phyloP scores from a whole-genome alignment of 306 rosid genomes.

The Vachellia collinsii region DNA sequence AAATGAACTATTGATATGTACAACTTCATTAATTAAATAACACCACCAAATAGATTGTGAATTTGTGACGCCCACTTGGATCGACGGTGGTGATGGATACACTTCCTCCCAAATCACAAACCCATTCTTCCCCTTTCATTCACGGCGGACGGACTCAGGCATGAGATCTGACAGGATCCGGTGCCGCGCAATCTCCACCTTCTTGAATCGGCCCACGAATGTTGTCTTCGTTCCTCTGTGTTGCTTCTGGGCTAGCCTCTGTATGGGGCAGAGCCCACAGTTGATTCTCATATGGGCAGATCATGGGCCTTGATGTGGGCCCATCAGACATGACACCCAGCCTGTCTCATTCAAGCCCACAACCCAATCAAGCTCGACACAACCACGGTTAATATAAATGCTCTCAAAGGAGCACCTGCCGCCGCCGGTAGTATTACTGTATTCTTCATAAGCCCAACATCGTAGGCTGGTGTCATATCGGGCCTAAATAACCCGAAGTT shows the following conservation, averaged over 20 bases:
- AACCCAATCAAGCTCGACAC: slow-evolving; percentile 48
- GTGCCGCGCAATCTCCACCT: slow-evolving; percentile 44
- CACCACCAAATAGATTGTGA: background rate
- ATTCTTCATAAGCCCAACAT: slow-evolving; percentile 54
- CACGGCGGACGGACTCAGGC: slow-evolving; percentile 43
- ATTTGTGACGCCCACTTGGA: slow-evolving; percentile 44
- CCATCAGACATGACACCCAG: slow-evolving; percentile 30
- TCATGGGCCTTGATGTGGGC: background rate
- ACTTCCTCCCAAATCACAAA: slow-evolving; percentile 48
- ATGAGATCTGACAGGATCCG: slow-evolving; percentile 48
- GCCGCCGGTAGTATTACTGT: slow-evolving; percentile 40
- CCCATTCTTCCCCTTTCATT: slow-evolving; percentile 33
- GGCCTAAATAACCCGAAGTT: slow-evolving; percentile 72
- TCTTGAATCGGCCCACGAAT: slow-evolving; percentile 53
- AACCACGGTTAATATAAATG: slow-evolving; percentile 33
- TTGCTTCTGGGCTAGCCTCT: background rate
- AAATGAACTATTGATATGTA: background rate
- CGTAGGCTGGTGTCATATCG: slow-evolving; percentile 59
- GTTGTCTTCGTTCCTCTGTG: slow-evolving; percentile 5
- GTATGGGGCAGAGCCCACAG: slow-evolving; percentile 24
- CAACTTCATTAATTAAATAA: background rate
- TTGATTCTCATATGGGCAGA: background rate
- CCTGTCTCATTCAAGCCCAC: slow-evolving; percentile 54
- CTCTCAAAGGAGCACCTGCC: slow-evolving; percentile 29
- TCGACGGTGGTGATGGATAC: slow-evolving; percentile 43